phyloP scores from a whole-genome alignment of 23 red algal species.

The Rhodosorus marinus region DNA sequence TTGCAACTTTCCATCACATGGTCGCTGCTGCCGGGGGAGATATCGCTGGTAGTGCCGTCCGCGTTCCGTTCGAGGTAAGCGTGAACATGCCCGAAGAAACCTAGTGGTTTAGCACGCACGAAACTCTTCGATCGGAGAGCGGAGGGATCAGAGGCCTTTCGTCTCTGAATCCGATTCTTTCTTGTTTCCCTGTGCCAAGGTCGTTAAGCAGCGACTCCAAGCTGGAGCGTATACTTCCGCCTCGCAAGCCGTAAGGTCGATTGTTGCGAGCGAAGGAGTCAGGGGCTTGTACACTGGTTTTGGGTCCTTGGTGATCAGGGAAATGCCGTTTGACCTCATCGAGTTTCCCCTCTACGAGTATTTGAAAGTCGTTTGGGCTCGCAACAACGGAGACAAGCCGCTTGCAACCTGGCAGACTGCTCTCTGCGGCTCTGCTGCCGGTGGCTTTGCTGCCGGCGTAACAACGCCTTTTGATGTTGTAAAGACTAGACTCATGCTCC shows the following conservation, averaged over 20 bases:
- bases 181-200: too few species aligned
- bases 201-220: slow-evolving; percentile 93
- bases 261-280: slow-evolving; percentile 31
- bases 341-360: slow-evolving; percentile 91
- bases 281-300: slow-evolving; percentile 75
- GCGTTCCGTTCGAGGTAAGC: slow-evolving; percentile 94
- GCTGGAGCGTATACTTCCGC: slow-evolving; percentile 38
- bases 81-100: too few species aligned
- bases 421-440: slow-evolving; percentile 54
- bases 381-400: neutral
- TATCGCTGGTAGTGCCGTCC: slow-evolving; percentile 40
- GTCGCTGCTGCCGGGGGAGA: slow-evolving; percentile 72
- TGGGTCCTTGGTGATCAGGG: slow-evolving; percentile 53
- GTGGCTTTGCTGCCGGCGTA: slow-evolving; percentile 66
- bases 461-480: slow-evolving; percentile 97
- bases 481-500: slow-evolving; percentile 85
- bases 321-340: slow-evolving; percentile 90
- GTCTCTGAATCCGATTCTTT: too few species aligned
- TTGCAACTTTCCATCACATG: slow-evolving; percentile 21
- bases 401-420: slow-evolving; percentile 55
- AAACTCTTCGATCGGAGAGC: too few species aligned
- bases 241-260: slow-evolving; percentile 17
- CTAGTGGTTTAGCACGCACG: too few species aligned
- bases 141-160: too few species aligned
- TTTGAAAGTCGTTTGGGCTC: slow-evolving; percentile 25